Conservation (phyloP, 768 basidiomycete genomes). For the Mycena kentingensis region DNA sequence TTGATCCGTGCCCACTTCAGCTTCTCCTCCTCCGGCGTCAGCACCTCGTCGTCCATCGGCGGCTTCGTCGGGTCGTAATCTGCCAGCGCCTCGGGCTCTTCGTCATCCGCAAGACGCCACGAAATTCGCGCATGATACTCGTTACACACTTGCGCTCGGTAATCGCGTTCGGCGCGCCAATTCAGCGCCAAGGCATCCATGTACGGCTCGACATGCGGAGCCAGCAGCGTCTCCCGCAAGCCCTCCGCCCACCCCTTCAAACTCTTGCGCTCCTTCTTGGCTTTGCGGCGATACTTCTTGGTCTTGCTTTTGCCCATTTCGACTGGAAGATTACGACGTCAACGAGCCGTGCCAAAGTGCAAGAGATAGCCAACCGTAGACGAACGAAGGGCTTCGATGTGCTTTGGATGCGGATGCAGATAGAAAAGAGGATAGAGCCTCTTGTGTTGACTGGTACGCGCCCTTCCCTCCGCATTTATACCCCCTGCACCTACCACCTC, state of each 20-base stretch:
- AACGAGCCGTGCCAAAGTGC: background rate
- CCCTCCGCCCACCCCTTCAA: conserved; percentile 5
- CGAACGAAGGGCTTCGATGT: too few relatives aligned
- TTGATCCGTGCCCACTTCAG: conserved; percentile 1
- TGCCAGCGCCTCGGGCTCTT: conserved; percentile 2
- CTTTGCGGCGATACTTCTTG: conserved; percentile 1
- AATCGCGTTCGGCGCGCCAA: background rate
- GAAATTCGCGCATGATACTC: background rate
- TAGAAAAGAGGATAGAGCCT: too few relatives aligned
- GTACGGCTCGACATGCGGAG: background rate
- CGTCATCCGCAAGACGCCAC: background rate
- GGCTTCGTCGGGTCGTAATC: conserved; percentile 3
- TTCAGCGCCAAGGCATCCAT: background rate
- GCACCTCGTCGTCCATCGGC: conserved; percentile 1
- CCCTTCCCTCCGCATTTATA: too few relatives aligned
- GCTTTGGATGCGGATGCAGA: too few relatives aligned
- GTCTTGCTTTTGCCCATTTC: background rate
- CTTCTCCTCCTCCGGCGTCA: background rate
- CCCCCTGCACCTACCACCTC: too few relatives aligned
- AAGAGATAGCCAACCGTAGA: too few relatives aligned
- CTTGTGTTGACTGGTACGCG: too few relatives aligned
- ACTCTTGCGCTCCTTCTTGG: conserved; percentile 1
- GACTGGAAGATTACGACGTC: background rate
- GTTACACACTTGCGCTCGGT: conserved; percentile 1
- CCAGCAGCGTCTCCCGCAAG: background rate